Conservation (phyloP, 1,284 basidiomycete genomes). For the Sanguinoderma infundibulare region DNA sequence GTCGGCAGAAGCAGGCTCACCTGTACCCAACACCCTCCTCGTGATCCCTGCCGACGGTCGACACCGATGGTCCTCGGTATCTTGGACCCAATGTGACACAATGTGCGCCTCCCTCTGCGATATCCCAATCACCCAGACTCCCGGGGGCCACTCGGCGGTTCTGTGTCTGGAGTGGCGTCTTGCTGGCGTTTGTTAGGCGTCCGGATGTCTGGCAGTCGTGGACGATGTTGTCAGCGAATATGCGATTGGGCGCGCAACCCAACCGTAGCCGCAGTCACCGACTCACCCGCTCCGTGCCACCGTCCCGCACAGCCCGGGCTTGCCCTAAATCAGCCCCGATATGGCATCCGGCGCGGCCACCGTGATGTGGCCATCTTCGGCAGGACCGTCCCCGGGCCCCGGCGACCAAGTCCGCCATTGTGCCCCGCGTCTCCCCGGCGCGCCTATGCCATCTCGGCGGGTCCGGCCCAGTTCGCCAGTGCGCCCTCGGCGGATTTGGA, state of each 20-base stretch:
- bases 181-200: conserved; percentile 23
- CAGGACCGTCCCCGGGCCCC: conserved; percentile 16
- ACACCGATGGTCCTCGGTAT: conserved; percentile 14
- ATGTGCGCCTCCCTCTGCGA: conserved; percentile 1
- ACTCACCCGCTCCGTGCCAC: conserved; percentile 23
- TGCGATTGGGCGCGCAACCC: conserved; percentile 25
- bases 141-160: conserved; percentile 11
- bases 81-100: conserved; percentile 17
- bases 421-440: conserved; percentile 11
- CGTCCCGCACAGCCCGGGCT: conserved; percentile 26
- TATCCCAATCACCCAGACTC: conserved; percentile 4
- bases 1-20: conserved; percentile 29
- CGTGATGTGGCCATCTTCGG: conserved; percentile 17
- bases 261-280: conserved; percentile 26
- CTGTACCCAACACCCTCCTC: conserved; percentile 18
- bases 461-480: conserved; percentile 7
- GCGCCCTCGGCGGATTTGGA: conserved; percentile 19
- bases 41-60: conserved; percentile 18
- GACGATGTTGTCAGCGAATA: conserved; percentile 23
- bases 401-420: conserved; percentile 16
- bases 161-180: conserved; percentile 12
- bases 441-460: conserved; percentile 6
- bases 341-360: conserved; percentile 21
- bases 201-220: conserved; percentile 14
- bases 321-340: conserved; percentile 26